These are phyloP conservation scores for Magnaporthiopsis rhizophila DNA, from an alignment of 2,329 filamentous ascomycete species.

Conservation along the genomic window DNA sequence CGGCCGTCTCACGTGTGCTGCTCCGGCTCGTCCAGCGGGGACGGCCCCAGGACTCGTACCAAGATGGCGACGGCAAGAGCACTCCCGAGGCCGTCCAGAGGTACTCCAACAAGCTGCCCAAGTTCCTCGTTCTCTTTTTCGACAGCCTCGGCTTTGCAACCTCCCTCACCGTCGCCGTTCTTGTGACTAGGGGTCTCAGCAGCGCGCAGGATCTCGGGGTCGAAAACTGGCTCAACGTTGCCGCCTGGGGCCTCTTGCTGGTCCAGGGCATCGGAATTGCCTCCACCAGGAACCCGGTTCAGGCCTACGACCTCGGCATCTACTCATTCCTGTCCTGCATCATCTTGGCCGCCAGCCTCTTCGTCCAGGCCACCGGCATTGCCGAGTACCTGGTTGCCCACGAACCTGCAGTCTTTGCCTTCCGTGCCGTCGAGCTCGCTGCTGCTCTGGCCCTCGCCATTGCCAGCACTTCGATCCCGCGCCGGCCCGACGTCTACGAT, in stretches of 20 bases:
- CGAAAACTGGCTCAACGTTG: slow-evolving; percentile 52
- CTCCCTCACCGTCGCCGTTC: slow-evolving; percentile 48
- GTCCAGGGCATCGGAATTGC: slow-evolving; percentile 43
- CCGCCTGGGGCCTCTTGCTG: slow-evolving; percentile 46
- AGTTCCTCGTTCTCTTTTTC: slow-evolving; percentile 44
- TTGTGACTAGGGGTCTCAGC: slow-evolving; percentile 33
- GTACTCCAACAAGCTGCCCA: slow-evolving; percentile 55
- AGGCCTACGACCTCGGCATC: slow-evolving; percentile 45
- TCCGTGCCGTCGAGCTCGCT: slow-evolving; percentile 41
- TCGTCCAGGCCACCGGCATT: slow-evolving; percentile 36
- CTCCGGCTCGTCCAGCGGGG: slow-evolving; percentile 19
- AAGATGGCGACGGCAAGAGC: slow-evolving; percentile 62
- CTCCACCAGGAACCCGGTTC: slow-evolving; percentile 40
- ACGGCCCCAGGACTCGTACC: slow-evolving; percentile 39
- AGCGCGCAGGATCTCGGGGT: slow-evolving; percentile 32
- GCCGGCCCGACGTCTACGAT: slow-evolving; percentile 59
- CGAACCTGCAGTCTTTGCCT: slow-evolving; percentile 27
- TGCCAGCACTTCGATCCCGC: slow-evolving; percentile 48
- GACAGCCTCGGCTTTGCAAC: slow-evolving; percentile 44
- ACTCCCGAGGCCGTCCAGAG: slow-evolving; percentile 53
- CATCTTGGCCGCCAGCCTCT: slow-evolving; percentile 33
- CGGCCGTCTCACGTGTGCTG: slow-evolving; percentile 20
- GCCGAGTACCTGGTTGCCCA: slow-evolving; percentile 25
- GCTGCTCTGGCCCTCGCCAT: slow-evolving; percentile 36
- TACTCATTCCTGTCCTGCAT: slow-evolving; percentile 41